Percentiles rank a stretch among this genome's conserved stretches.
phyloP scores from a whole-genome alignment of 148 eudicot genomes.

The Hydrangea macrophylla region DNA sequence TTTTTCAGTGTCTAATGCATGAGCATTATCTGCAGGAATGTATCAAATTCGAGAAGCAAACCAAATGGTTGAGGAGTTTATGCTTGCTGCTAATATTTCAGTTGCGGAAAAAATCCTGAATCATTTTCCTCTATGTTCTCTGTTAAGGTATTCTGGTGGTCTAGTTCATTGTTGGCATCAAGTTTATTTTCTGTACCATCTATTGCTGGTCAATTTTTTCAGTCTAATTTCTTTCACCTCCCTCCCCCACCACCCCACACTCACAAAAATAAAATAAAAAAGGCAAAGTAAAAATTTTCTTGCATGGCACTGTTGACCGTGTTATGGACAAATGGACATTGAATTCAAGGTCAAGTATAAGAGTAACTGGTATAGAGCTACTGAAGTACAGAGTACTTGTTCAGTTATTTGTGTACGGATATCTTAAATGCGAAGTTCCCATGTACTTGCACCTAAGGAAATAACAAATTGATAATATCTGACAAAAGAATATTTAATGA shows the following conservation, averaged over 20 bases:
- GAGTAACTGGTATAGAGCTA: neutral
- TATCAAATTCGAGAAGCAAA: slow-evolving; percentile 99
- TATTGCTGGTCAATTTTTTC: neutral
- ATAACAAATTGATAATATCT: neutral
- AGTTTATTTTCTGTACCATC: neutral
- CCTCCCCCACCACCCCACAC: neutral
- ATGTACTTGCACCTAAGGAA: neutral
- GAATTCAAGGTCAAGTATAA: neutral
- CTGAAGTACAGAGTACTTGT: neutral
- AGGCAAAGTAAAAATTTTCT: no score
- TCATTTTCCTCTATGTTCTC: slow-evolving; percentile 68
- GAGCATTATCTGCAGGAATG: slow-evolving; percentile 61
- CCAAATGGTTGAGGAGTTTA: slow-evolving; percentile 99
- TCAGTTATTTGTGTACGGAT: neutral
- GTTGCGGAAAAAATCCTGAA: slow-evolving; percentile 84
- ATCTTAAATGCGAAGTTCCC: neutral
- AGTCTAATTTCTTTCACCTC: neutral
- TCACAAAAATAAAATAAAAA: no score
- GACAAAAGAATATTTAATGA: neutral
- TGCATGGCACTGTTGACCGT: neutral
- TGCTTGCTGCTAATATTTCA: slow-evolving; percentile 98
- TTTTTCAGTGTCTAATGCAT: slow-evolving; percentile 11
- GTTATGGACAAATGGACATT: neutral
- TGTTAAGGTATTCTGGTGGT: slow-evolving; percentile 52
- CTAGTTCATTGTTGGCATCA: neutral